Evolutionary conservation across 495 filamentous ascomycete genomes (phyloP).

Genomic region (Chaetomidium leptoderma): DNA sequence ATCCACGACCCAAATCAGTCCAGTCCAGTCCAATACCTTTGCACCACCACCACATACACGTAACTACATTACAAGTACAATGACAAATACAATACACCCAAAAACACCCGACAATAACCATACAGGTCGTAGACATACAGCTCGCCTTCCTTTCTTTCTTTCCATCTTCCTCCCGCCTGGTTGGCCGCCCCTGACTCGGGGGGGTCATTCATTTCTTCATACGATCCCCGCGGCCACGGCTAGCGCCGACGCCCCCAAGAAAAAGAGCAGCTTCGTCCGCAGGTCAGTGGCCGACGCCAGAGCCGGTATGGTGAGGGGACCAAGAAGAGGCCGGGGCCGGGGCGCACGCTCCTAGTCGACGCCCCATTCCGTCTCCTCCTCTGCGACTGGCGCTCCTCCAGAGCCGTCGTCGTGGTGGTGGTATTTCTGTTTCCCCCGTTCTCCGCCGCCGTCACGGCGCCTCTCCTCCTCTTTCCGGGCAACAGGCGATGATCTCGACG

Average conservation of each 20-base stretch:
- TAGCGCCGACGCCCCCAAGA: background rate
- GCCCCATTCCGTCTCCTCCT: constrained; percentile 4
- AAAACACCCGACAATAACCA: background rate
- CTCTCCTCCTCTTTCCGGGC: background rate
- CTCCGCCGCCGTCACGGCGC: too few species aligned
- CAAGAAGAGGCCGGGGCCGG: background rate
- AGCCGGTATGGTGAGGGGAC: background rate
- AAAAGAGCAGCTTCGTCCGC: background rate
- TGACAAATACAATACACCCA: background rate
- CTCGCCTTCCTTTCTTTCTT: background rate
- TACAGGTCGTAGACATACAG: constrained; percentile 4
- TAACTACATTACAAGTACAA: background rate
- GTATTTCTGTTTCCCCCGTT: background rate
- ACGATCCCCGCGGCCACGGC: background rate
- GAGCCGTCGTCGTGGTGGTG: too few species aligned
- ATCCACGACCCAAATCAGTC: background rate
- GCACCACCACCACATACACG: background rate
- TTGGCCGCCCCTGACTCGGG: too few species aligned
- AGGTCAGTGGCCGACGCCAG: background rate
- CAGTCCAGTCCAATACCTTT: too few species aligned
- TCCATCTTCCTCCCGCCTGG: too few species aligned
- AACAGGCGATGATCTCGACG: background rate
- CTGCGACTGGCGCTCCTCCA: too few species aligned
- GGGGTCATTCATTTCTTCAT: too few species aligned
- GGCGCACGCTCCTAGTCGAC: background rate